Evolutionary conservation across 2,329 filamentous ascomycete genomes (phyloP).

Genomic region (Calonectria hongkongensis): DNA sequence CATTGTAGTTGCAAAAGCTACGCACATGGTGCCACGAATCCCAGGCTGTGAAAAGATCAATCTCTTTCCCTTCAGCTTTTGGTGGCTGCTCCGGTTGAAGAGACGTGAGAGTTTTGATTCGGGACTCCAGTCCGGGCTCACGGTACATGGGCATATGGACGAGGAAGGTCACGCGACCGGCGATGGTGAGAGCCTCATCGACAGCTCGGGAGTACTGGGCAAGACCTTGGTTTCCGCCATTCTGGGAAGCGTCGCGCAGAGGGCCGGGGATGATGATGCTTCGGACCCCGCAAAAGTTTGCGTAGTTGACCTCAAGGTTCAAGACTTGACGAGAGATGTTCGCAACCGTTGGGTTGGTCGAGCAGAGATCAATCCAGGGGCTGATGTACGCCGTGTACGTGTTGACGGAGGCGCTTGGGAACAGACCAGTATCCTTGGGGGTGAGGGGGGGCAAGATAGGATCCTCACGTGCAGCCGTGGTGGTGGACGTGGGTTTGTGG

Average conservation of each 20-base stretch:
- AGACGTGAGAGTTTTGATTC: slow-evolving; percentile 71
- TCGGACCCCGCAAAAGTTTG: slow-evolving; percentile 93
- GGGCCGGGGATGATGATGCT: slow-evolving; percentile 90
- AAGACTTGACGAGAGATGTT: slow-evolving; percentile 93
- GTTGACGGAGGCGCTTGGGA: slow-evolving; percentile 80
- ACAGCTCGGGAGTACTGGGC: slow-evolving; percentile 89
- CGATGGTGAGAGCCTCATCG: slow-evolving; percentile 84
- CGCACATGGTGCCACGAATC: slow-evolving; percentile 95
- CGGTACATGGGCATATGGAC: slow-evolving; percentile 91
- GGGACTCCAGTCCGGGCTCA: slow-evolving; percentile 76
- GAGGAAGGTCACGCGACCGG: slow-evolving; percentile 85
- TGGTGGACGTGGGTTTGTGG: slow-evolving; percentile 61
- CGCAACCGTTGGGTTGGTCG: slow-evolving; percentile 86
- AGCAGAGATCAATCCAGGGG: slow-evolving; percentile 93
- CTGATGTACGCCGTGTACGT: slow-evolving; percentile 88
- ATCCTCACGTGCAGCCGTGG: slow-evolving; percentile 69
- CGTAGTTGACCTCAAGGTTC: slow-evolving; percentile 93
- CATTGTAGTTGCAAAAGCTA: slow-evolving; percentile 88
- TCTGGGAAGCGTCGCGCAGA: slow-evolving; percentile 74
- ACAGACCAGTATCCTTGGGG: slow-evolving; percentile 85
- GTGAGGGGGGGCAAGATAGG: slow-evolving; percentile 82
- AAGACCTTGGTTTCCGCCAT: slow-evolving; percentile 70
- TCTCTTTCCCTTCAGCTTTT: slow-evolving; percentile 64
- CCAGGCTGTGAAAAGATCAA: slow-evolving; percentile 88
- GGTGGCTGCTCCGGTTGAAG: slow-evolving; percentile 58